Percentiles rank a stretch among this genome's conserved stretches.
Evolutionary conservation across 208 protist species (phyloP).

Genomic region (Leishmania tarentolae): DNA sequence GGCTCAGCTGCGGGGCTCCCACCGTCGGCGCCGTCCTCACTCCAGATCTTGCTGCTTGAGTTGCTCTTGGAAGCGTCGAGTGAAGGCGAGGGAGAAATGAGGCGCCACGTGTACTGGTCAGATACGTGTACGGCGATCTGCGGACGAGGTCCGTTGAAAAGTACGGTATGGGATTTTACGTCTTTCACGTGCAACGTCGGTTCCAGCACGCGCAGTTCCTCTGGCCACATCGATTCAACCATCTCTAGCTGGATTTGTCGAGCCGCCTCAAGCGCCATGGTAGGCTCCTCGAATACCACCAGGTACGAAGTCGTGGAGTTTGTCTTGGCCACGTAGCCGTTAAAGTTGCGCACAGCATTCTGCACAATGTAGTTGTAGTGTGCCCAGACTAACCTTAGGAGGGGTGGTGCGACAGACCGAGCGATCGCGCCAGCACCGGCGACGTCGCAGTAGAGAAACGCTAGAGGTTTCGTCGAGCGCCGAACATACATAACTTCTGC

Average conservation of each 20-base stretch:
- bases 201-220: slow-evolving; percentile 52
- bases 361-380: slow-evolving; percentile 85
- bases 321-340: slow-evolving; percentile 69
- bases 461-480: slow-evolving; percentile 19
- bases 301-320: slow-evolving; percentile 65
- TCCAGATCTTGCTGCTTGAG: background rate
- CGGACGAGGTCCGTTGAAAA: slow-evolving; percentile 79
- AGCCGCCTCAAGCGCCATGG: slow-evolving; percentile 66
- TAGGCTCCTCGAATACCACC: slow-evolving; percentile 49
- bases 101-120: slow-evolving; percentile 28
- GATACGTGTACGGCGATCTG: slow-evolving; percentile 62
- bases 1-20: slow-evolving; percentile 3
- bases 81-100: background rate
- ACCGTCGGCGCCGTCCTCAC: background rate
- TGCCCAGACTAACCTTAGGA: slow-evolving; percentile 44
- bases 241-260: slow-evolving; percentile 61
- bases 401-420: slow-evolving; percentile 12
- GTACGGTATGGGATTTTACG: slow-evolving; percentile 31
- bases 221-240: slow-evolving; percentile 53
- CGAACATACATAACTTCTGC: slow-evolving; percentile 27
- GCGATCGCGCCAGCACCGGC: slow-evolving; percentile 29
- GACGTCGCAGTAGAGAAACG: slow-evolving; percentile 70
- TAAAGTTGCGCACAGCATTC: slow-evolving; percentile 31
- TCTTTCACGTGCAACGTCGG: slow-evolving; percentile 70
- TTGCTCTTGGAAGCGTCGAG: background rate